Base-by-base conservation (phyloP, 257 asterid genomes). In the Solanum chiquidenum region DNA sequence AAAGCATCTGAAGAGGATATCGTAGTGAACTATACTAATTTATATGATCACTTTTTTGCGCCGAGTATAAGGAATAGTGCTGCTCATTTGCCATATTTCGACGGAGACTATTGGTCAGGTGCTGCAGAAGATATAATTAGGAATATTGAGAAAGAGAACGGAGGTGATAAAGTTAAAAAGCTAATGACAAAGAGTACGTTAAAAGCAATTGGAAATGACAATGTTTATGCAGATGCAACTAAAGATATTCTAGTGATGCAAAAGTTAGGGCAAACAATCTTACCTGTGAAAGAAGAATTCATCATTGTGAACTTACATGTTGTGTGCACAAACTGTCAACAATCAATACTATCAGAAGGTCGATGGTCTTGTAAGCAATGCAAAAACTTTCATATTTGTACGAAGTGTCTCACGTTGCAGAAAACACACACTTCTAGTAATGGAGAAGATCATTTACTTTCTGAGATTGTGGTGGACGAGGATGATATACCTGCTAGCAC, bases 31-130 rank as follows among this genome's bases (percentile, higher is more conserved):
- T 83, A 69, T 86, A 91, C 97, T 38, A 95, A 92, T 72, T 91
- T 94, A 46, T 92, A 94, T 71, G 95, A 94, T 29, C 55, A 90
- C 83, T 94, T 93, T 91, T 94, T 94, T 82, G 91, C 87, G 76
- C 93, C 91, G 3, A 90, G 84, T 86, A 94, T 86, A 88, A 89
- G 91, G 42, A 87, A 89, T 88, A 89, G 90, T 83, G 94, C 94
- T 38, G 94, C 97, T 77, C 94, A 92, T 27, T 91, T 95, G 85
- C 98, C 98, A 84, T 93, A 94, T 86, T 94, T 95, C 69, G 96
- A 93, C 69, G 98, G 97, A 87, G 96, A 84, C 84, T 95, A 87
- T 88, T 95, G 98, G 97, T 92, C 95, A 40, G 87, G 90, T 83
- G 93, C 93, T 60, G 93, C 95, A 86, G 96, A 91, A 83, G 93